Evolutionary conservation across 2,329 filamentous ascomycete species (phyloP), one percentile per base, ranked within the genome.

Genomic region (Fusarium graminum): DNA sequence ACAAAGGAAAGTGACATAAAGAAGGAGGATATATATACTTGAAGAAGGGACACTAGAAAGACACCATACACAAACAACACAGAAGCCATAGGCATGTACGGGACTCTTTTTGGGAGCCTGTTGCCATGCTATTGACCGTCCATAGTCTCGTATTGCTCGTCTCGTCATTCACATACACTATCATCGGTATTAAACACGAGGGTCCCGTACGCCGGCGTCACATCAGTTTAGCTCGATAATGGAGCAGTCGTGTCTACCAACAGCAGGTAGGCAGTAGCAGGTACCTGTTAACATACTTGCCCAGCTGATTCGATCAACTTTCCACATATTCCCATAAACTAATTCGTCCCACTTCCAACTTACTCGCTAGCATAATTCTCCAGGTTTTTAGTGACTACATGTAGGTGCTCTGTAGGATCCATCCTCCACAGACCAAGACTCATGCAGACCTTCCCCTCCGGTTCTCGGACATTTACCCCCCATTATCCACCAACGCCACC

Each of bases 391-490:
- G 54, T 30, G 26, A 43, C 32, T 29, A 41, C 25, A 22, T 22
- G 16, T 16, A 34, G 16, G 16, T 47, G 11, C 17, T 47, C 16
- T 16, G 22, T 4, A 22, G 22, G 22, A 22, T 22, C 22, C 22
- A 36, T n/a, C 32, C 32, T 36, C 32, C 32, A 36, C 32, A 32
- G 13, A 25, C 22, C 44, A 58, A 58, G 60, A 50, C 60, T 68
- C 47, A 52, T 42, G 19, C 26, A 40, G 22, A 38, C 36, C 30
- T 41, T 41, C 29, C 38, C 40, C 65, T 68, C 66, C 66, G 66
- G 60, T 68, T 59, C 46, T 68, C 66, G 66, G 66, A 63, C 66
- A 59, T 49, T 56, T 58, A 36, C 34, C 11, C 6, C 44, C 41
- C 41, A 40, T 47, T 32, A 55, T 60, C 50, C 28, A 59, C 51